These are phyloP conservation scores for Hyaloperonospora arabidopsidis DNA, from an alignment of 352 stramenopile genomes.

Conservation along the genomic window DNA sequence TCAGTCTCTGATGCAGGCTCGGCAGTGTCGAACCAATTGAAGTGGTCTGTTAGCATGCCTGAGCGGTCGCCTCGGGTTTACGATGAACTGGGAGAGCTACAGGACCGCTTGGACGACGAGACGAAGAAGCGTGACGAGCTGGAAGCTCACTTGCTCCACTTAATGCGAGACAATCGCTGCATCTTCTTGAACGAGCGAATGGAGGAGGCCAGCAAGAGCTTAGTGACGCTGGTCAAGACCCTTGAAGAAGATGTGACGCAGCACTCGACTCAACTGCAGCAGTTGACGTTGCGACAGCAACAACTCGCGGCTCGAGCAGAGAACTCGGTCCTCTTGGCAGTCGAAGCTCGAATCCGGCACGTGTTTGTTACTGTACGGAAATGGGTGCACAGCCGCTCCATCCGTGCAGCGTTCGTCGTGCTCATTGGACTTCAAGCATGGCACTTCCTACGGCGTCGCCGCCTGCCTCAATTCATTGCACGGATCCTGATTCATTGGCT, in stretches of 20 bases:
- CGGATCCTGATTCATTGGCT: constrained; percentile 57
- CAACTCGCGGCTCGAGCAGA: constrained; percentile 31
- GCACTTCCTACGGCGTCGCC: constrained; percentile 40
- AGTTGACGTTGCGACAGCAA: constrained; percentile 29
- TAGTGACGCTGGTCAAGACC: constrained; percentile 51
- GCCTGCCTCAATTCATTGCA: constrained; percentile 50
- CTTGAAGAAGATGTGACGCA: constrained; percentile 53
- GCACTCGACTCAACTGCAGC: constrained; percentile 60
- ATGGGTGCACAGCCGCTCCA: constrained; percentile 42
- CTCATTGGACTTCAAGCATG: constrained; percentile 42
- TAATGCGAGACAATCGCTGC: constrained; percentile 51
- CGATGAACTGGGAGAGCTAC: constrained; percentile 56
- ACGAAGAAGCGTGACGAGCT: constrained; percentile 59
- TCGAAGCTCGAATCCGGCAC: constrained; percentile 33
- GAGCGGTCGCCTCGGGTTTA: constrained; percentile 58
- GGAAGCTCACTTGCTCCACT: constrained; percentile 53
- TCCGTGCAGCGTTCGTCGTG: constrained; percentile 48
- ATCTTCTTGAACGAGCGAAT: constrained; percentile 52
- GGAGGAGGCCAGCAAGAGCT: constrained; percentile 40
- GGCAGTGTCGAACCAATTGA: constrained; percentile 10
- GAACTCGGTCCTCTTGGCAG: constrained; percentile 36
- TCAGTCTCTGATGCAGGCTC: constrained; percentile 15
- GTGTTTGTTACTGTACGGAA: constrained; percentile 29
- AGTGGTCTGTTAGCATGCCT: constrained; percentile 51
- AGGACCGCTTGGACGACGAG: constrained; percentile 66